Percentiles rank a stretch among this genome's conserved stretches.
Conservation (phyloP, 2,329 filamentous ascomycete species). For the Aspergillus phoenicis region DNA sequence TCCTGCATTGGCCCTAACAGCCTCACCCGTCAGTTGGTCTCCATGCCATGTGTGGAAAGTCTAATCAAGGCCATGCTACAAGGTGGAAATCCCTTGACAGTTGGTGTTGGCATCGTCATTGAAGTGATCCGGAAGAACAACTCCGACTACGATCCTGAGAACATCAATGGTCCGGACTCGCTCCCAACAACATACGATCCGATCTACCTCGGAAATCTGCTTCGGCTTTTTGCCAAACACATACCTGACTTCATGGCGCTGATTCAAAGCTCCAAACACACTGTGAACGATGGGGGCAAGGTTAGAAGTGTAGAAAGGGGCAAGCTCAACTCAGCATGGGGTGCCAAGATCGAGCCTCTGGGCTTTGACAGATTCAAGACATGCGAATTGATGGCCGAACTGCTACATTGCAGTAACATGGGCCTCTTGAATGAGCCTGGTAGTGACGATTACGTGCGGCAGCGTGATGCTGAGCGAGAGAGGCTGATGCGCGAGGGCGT, state of each 20-base stretch:
- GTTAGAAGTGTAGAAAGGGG: slow-evolving; percentile 68
- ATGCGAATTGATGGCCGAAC: slow-evolving; percentile 96
- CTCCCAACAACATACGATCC: slow-evolving; percentile 84
- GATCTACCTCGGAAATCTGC: slow-evolving; percentile 89
- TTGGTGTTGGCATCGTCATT: slow-evolving; percentile 95
- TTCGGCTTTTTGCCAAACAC: slow-evolving; percentile 85
- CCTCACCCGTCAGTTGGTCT: slow-evolving; percentile 91
- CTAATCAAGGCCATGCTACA: slow-evolving; percentile 91
- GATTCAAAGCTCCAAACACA: slow-evolving; percentile 72
- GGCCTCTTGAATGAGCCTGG: slow-evolving; percentile 88
- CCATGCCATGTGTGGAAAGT: slow-evolving; percentile 75
- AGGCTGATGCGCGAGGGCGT: slow-evolving; percentile 75
- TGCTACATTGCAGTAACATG: slow-evolving; percentile 99
- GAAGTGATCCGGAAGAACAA: slow-evolving; percentile 99
- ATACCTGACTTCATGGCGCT: slow-evolving; percentile 93
- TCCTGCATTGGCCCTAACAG: slow-evolving; percentile 99
- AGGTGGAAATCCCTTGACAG: slow-evolving; percentile 90
- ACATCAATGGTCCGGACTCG: slow-evolving; percentile 76
- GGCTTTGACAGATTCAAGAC: slow-evolving; percentile 99
- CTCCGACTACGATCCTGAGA: slow-evolving; percentile 95
- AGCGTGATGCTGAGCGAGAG: slow-evolving; percentile 79
- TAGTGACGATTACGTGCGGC: slow-evolving; percentile 80
- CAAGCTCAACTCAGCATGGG: slow-evolving; percentile 83
- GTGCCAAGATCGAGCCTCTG: slow-evolving; percentile 85
- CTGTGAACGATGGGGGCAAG: slow-evolving; percentile 58